A percentile compares a stretch with the other conserved stretches of the same genome.
Evolutionary conservation across 1,284 basidiomycete species (phyloP).

Genomic region (Irpex sp.): DNA sequence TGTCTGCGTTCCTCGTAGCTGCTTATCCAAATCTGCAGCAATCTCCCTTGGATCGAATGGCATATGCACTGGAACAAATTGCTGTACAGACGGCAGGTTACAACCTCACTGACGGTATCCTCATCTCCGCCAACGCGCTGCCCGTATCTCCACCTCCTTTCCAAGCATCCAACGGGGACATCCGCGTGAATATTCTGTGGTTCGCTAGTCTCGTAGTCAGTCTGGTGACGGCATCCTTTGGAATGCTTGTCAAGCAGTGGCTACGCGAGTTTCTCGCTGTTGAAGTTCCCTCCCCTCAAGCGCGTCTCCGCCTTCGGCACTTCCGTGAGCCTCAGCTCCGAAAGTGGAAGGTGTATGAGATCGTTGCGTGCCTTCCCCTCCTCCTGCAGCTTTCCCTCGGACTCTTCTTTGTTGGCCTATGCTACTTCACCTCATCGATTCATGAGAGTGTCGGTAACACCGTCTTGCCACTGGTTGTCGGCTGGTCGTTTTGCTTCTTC

Average conservation of each 20-base stretch:
- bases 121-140: not conserved
- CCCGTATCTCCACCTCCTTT: not conserved
- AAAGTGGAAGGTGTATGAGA: not conserved
- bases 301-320: too few relatives aligned
- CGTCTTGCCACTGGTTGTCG: not conserved
- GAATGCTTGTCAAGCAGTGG: too few relatives aligned
- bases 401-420: not conserved
- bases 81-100: not conserved
- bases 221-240: too few relatives aligned
- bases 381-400: not conserved
- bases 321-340: not conserved
- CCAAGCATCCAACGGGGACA: not conserved
- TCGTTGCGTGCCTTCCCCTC: not conserved
- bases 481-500: not conserved
- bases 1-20: not conserved
- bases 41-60: not conserved
- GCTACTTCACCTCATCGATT: not conserved
- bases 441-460: not conserved
- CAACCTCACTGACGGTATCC: not conserved
- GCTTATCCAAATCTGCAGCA: not conserved
- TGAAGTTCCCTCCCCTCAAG: too few relatives aligned
- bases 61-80: not conserved
- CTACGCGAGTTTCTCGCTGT: too few relatives aligned
- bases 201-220: too few relatives aligned
- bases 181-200: too few relatives aligned